A percentile compares a stretch with the other conserved stretches of the same genome.
Conservation (phyloP, 1,139 yeast species). For the Casaregolazyma lundiana region DNA sequence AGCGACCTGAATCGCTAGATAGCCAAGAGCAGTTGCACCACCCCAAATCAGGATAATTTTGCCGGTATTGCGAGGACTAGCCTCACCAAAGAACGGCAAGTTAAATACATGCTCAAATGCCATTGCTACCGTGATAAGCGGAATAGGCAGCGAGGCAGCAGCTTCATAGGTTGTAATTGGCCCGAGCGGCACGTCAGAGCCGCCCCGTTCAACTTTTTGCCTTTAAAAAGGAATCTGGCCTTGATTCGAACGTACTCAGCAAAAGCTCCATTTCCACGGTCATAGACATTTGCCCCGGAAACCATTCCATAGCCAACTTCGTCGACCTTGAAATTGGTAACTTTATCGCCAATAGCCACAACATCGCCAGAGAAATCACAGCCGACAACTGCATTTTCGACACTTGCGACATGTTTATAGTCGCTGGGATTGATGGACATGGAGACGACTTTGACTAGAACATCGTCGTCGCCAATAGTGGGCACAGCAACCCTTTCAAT, state of each 20-base stretch:
- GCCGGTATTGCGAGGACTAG: conserved; percentile 18
- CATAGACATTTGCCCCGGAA: conserved; percentile 37
- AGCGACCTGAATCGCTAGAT: conserved; percentile 51
- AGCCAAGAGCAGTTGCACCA: conserved; percentile 55
- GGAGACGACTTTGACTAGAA: conserved; percentile 53
- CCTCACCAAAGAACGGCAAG: conserved; percentile 14
- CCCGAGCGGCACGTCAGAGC: conserved; percentile 33
- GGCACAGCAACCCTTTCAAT: conserved; percentile 15
- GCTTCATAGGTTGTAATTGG: conserved; percentile 49
- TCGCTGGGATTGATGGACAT: conserved; percentile 71
- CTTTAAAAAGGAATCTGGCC: conserved; percentile 23
- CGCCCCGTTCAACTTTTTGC: conserved; percentile 19
- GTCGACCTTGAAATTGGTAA: conserved; percentile 46
- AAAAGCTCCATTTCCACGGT: conserved; percentile 50
- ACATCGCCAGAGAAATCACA: conserved; percentile 51
- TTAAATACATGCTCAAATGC: conserved; percentile 17
- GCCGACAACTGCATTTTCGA: conserved; percentile 41
- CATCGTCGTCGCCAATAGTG: conserved; percentile 32
- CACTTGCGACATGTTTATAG: conserved; percentile 53
- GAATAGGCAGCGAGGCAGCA: conserved; percentile 56
- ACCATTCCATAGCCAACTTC: conserved; percentile 48
- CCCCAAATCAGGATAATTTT: conserved; percentile 52
- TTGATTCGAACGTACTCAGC: conserved; percentile 45
- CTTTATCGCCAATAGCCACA: conserved; percentile 52
- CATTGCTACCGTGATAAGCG: conserved; percentile 21